Evolutionary conservation across 371 early-diverging fungal species (phyloP).

Genomic region (Massospora cicadina): DNA sequence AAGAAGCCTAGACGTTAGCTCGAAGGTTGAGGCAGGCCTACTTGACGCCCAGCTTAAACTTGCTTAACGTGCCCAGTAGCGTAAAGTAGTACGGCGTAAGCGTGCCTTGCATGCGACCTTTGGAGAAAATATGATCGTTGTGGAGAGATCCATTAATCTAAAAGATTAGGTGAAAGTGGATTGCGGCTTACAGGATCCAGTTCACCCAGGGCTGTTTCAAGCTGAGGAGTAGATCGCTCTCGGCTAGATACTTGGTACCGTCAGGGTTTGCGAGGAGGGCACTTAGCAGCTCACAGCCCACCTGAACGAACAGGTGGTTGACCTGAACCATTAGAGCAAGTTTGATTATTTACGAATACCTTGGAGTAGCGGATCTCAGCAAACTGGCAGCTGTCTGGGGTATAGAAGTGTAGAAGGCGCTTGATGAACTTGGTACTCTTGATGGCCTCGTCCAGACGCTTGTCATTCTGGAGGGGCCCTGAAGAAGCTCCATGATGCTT

Average conservation of each 20-base stretch:
- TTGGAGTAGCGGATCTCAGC: conserved; percentile 35
- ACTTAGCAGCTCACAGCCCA: conserved; percentile 26
- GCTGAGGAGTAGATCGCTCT: conserved; percentile 24
- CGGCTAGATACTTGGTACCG: conserved; percentile 23
- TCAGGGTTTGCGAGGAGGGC: conserved; percentile 20
- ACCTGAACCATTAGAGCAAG: not conserved
- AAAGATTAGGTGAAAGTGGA: not conserved
- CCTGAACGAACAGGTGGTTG: conserved; percentile 14
- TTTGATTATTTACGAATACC: conserved; percentile 10
- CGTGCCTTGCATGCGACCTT: conserved; percentile 49
- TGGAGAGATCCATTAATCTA: conserved; percentile 23
- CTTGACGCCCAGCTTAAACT: conserved; percentile 43
- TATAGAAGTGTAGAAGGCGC: conserved; percentile 52
- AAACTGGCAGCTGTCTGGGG: conserved; percentile 55
- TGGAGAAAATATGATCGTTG: conserved; percentile 53
- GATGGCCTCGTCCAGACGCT: conserved; percentile 59
- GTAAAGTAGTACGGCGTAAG: conserved; percentile 64
- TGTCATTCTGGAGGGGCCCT: conserved; percentile 48
- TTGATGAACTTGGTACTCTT: conserved; percentile 55
- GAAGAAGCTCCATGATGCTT: conserved; percentile 45
- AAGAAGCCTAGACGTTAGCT: conserved; percentile 21
- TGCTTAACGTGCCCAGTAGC: conserved; percentile 44
- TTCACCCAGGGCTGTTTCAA: conserved; percentile 23
- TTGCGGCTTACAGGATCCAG: conserved; percentile 23
- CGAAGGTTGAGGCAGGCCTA: conserved; percentile 10